These are phyloP conservation scores for Calonectria hongkongensis DNA, from an alignment of 2,329 filamentous ascomycete genomes.

Conservation along the genomic window DNA sequence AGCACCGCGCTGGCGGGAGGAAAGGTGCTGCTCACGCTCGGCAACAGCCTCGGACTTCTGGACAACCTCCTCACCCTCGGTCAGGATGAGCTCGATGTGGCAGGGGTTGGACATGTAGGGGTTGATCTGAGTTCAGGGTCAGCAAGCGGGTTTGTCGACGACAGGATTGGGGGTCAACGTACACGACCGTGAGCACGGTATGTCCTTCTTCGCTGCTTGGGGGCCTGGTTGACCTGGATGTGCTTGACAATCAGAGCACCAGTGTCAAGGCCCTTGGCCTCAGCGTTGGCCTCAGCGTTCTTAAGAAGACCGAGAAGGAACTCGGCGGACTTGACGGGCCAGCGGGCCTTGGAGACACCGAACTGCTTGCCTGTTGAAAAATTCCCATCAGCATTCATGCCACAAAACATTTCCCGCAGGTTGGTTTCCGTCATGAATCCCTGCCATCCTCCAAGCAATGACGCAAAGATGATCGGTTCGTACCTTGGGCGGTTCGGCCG, in stretches of 20 bases:
- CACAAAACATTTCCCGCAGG: slow-evolving; percentile 9
- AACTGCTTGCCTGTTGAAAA: slow-evolving; percentile 90
- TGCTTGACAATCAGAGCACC: slow-evolving; percentile 99
- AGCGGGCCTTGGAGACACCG: slow-evolving; percentile 98
- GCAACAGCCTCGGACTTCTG: slow-evolving; percentile 93
- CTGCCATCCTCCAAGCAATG: background rate
- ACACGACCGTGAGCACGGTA: slow-evolving; percentile 99
- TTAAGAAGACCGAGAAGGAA: slow-evolving; percentile 97
- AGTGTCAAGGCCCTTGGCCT: slow-evolving; percentile 97
- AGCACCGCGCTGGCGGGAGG: slow-evolving; percentile 92
- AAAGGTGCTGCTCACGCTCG: slow-evolving; percentile 82
- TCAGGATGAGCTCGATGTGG: slow-evolving; percentile 99
- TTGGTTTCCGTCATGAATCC: background rate
- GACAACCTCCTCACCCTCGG: slow-evolving; percentile 96
- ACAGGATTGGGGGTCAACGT: slow-evolving; percentile 70
- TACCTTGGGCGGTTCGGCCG: slow-evolving; percentile 98
- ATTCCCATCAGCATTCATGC: slow-evolving; percentile 53
- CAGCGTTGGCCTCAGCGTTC: slow-evolving; percentile 98
- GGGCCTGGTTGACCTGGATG: slow-evolving; percentile 99
- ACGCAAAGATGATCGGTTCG: slow-evolving; percentile 64
- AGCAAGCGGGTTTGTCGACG: slow-evolving; percentile 7
- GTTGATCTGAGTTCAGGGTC: slow-evolving; percentile 85
- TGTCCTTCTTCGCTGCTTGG: slow-evolving; percentile 98
- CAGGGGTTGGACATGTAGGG: slow-evolving; percentile 99
- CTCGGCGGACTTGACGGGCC: slow-evolving; percentile 99